Percentiles rank a stretch among this genome's conserved stretches.
Evolutionary conservation across 768 basidiomycete genomes (phyloP).

Genomic region (Tulasnella sp.): DNA sequence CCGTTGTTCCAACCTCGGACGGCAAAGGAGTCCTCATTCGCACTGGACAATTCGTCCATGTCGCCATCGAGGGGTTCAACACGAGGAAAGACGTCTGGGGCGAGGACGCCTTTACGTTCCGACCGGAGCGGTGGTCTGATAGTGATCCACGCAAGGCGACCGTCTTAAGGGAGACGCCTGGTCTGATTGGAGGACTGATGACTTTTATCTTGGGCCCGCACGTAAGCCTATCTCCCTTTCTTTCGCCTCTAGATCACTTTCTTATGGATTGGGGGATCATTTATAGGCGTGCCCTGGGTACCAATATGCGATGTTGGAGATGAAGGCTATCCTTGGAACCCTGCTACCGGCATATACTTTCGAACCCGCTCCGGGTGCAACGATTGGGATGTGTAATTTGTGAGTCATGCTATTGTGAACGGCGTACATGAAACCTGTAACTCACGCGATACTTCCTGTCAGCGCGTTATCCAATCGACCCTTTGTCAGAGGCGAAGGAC

Average conservation of each 20-base stretch:
- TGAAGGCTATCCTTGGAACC: constrained; percentile 64
- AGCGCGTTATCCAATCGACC: too few relatives aligned
- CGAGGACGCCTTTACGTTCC: constrained; percentile 12
- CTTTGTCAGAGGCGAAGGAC: too few relatives aligned
- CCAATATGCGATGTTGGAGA: constrained; percentile 12
- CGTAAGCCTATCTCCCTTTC: constrained; percentile 32
- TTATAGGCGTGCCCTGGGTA: constrained; percentile 14
- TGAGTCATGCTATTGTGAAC: not conserved
- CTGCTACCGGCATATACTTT: constrained; percentile 60
- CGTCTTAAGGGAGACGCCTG: constrained; percentile 45
- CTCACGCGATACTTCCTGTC: too few relatives aligned
- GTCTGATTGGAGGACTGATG: constrained; percentile 29
- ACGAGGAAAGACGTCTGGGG: constrained; percentile 41
- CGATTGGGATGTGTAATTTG: constrained; percentile 1
- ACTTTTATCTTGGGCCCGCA: constrained; percentile 75
- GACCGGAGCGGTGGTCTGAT: constrained; percentile 67
- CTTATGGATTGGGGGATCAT: too few relatives aligned
- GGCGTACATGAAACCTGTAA: too few relatives aligned
- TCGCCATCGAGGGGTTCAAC: constrained; percentile 72
- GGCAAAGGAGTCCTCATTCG: constrained; percentile 66
- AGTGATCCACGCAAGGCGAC: constrained; percentile 41
- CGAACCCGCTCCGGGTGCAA: constrained; percentile 7
- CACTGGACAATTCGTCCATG: constrained; percentile 66
- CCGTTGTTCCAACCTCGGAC: constrained; percentile 31
- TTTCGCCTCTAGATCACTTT: not conserved